These are phyloP conservation scores for Eremothecium cymbalariae DNA, from an alignment of 1,139 yeast genomes.

Conservation along the genomic window DNA sequence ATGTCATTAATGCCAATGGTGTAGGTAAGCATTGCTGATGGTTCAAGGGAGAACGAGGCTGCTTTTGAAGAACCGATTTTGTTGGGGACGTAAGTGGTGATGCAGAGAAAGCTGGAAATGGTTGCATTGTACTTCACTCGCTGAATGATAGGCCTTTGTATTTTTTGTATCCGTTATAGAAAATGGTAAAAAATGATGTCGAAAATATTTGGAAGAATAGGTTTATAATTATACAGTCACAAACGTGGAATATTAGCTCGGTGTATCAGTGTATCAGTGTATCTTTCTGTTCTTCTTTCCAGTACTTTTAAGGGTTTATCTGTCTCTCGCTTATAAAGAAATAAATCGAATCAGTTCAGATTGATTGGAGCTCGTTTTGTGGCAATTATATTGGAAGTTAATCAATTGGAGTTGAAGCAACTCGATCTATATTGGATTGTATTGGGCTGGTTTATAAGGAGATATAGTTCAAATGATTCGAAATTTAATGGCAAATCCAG, in stretches of 20 bases:
- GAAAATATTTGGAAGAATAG: not conserved
- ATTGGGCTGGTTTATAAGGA: too few species aligned
- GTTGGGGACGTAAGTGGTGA: conserved; percentile 3
- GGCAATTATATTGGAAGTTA: too few species aligned
- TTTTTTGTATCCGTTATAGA: conserved; percentile 1
- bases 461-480: not conserved
- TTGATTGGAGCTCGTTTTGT: too few species aligned
- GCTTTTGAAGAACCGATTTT: conserved; percentile 1
- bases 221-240: conserved; percentile 5
- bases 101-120: conserved; percentile 4
- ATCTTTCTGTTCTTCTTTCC: too few species aligned
- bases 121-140: conserved; percentile 2
- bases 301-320: too few species aligned
- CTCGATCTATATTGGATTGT: too few species aligned
- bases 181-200: not conserved
- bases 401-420: too few species aligned
- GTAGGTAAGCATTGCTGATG: not conserved
- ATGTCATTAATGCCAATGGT: not conserved
- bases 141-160: not conserved
- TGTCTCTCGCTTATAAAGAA: too few species aligned
- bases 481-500: not conserved
- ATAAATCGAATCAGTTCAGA: too few species aligned
- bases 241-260: conserved; percentile 5
- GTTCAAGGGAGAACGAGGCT: not conserved
- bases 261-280: conserved; percentile 2